Percentiles rank a stretch among this genome's conserved stretches.
Conservation (phyloP, 208 protist genomes). For the Trypanosoma brucei region DNA sequence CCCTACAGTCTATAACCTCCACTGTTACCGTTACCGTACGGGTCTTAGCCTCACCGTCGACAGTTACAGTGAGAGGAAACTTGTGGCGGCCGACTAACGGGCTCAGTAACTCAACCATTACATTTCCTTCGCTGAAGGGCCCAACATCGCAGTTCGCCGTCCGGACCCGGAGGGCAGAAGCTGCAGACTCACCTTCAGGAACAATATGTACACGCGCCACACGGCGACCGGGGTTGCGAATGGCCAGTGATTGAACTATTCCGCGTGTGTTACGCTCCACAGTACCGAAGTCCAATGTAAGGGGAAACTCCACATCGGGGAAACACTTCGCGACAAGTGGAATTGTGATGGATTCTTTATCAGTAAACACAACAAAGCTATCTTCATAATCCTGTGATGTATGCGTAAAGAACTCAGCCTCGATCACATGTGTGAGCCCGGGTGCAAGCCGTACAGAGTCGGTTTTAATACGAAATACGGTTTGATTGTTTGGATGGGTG, state of each 20-base stretch:
- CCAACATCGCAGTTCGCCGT: conserved; percentile 27
- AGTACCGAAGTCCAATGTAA: conserved; percentile 57
- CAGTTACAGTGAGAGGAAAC: conserved; percentile 38
- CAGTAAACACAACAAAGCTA: conserved; percentile 63
- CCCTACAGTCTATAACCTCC: conserved; percentile 75
- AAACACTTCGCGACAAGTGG: conserved; percentile 56
- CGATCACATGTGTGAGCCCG: conserved; percentile 64
- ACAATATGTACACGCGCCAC: conserved; percentile 36
- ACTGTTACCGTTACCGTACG: conserved; percentile 40
- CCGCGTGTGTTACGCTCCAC: conserved; percentile 51
- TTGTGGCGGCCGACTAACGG: conserved; percentile 37
- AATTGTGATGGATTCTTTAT: conserved; percentile 55
- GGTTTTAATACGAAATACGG: conserved; percentile 68
- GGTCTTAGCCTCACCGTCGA: conserved; percentile 38
- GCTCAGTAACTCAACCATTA: conserved; percentile 51
- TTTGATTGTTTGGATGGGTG: conserved; percentile 43
- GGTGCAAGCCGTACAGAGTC: conserved; percentile 62
- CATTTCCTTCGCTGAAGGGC: conserved; percentile 35
- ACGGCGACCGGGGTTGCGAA: conserved; percentile 71
- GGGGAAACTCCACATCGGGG: conserved; percentile 58
- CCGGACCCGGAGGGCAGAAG: conserved; percentile 21
- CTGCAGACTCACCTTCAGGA: neutral
- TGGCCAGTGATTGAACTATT: conserved; percentile 32
- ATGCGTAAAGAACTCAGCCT: conserved; percentile 85
- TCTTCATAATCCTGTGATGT: conserved; percentile 64